These are phyloP conservation scores for Paramyrothecium roridum DNA, from an alignment of 2,329 filamentous ascomycete genomes.

Conservation along the genomic window DNA sequence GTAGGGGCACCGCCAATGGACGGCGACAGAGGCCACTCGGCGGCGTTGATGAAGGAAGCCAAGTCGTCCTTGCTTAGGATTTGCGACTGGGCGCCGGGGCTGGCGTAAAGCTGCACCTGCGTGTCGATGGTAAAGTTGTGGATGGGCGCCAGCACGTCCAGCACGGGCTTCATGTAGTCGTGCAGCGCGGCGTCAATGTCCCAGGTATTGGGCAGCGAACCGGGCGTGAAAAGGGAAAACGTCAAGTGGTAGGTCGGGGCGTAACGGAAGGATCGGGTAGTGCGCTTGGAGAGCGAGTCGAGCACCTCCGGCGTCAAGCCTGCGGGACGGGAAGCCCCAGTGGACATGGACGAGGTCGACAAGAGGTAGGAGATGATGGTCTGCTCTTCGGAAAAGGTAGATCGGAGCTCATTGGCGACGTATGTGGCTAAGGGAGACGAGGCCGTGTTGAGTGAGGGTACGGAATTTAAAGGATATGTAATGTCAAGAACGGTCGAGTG, in stretches of 20 bases:
- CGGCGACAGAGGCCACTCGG: constrained; percentile 93
- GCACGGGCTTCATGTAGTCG: constrained; percentile 76
- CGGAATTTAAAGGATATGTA: constrained; percentile 68
- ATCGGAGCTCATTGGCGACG: constrained; percentile 73
- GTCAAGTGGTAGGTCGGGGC: constrained; percentile 92
- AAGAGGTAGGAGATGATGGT: constrained; percentile 76
- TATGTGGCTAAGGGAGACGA: constrained; percentile 74
- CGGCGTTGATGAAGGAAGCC: constrained; percentile 93
- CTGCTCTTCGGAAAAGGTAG: constrained; percentile 83
- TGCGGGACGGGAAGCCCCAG: constrained; percentile 39
- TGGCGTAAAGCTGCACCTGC: constrained; percentile 92
- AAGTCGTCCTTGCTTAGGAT: constrained; percentile 81
- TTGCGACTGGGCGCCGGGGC: constrained; percentile 58
- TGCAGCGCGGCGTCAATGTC: constrained; percentile 80
- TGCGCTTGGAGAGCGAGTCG: constrained; percentile 63
- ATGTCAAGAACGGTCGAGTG: constrained; percentile 73
- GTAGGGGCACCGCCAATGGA: constrained; percentile 92
- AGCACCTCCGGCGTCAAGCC: constrained; percentile 47
- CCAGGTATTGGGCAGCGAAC: constrained; percentile 78
- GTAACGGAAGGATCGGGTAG: constrained; percentile 84
- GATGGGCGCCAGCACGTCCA: constrained; percentile 75
- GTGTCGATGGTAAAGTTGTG: constrained; percentile 96
- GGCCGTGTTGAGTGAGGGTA: constrained; percentile 64
- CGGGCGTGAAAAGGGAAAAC: constrained; percentile 89
- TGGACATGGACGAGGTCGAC: constrained; percentile 52